These are phyloP conservation scores for Rheum nobile DNA, from an alignment of 148 eudicot species.

Conservation along the genomic window DNA sequence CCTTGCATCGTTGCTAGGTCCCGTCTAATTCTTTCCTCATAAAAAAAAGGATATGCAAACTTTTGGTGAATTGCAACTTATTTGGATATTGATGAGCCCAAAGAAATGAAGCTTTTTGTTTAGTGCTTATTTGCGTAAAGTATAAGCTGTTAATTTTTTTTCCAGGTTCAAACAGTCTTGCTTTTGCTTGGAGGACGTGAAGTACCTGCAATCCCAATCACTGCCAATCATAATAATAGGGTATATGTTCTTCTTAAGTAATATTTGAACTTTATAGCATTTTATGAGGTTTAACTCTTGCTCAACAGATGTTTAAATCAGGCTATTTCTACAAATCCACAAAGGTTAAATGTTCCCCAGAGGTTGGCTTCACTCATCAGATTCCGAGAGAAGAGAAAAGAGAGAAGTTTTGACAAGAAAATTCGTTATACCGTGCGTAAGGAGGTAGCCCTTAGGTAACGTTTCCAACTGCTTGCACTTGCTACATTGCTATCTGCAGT, in stretches of 20 bases:
- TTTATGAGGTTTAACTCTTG: not conserved
- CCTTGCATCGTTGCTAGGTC: no score
- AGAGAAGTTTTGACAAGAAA: conserved; percentile 71
- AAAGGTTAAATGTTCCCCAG: conserved; percentile 51
- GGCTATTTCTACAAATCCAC: conserved; percentile 45
- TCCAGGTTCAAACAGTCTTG: conserved; percentile 79
- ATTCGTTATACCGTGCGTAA: conserved; percentile 77
- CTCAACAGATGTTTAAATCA: conserved; percentile 14
- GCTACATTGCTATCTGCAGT: not conserved
- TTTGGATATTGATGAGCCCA: not conserved
- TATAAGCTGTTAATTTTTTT: conserved; percentile 8
- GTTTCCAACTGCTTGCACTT: conserved; percentile 4
- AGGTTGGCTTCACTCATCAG: conserved; percentile 69
- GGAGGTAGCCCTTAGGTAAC: conserved; percentile 77
- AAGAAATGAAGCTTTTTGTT: not conserved
- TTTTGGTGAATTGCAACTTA: not conserved
- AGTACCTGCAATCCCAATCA: conserved; percentile 41
- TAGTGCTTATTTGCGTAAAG: not conserved
- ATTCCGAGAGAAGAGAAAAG: conserved; percentile 77
- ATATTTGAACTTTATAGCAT: not conserved
- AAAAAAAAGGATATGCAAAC: no score
- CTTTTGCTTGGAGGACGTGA: conserved; percentile 68
- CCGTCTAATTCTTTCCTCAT: no score
- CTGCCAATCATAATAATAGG: conserved; percentile 28
- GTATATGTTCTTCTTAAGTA: conserved; percentile 19